Conservation (phyloP, 768 basidiomycete genomes). For the Chlorophyllum brunneum region DNA sequence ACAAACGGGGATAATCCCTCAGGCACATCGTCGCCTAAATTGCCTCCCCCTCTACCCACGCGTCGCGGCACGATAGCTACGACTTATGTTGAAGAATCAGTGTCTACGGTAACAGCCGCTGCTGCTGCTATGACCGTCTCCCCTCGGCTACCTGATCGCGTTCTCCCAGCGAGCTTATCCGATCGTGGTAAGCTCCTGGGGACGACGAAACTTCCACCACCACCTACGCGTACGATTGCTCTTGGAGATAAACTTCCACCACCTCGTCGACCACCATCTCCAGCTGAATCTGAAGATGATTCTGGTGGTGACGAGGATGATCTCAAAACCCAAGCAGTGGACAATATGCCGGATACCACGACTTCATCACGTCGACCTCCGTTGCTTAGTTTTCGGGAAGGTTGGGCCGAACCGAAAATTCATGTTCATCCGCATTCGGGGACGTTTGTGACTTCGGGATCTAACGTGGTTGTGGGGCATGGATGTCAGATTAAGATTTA, state of each 20-base stretch:
- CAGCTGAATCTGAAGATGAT: conserved; percentile 45
- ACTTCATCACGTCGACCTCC: conserved; percentile 59
- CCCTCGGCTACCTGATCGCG: conserved; percentile 25
- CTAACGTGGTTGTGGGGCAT: conserved; percentile 53
- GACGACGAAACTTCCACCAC: conserved; percentile 53
- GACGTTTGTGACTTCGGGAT: conserved; percentile 52
- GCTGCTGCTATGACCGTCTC: conserved; percentile 1
- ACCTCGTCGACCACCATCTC: conserved; percentile 41
- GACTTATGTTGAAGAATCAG: conserved; percentile 6
- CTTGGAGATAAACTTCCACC: conserved; percentile 69
- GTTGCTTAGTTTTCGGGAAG: conserved; percentile 34
- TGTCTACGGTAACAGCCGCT: conserved; percentile 16
- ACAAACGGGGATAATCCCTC: conserved; percentile 2
- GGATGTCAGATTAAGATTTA: conserved; percentile 60
- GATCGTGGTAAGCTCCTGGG: conserved; percentile 32
- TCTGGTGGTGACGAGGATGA: conserved; percentile 62
- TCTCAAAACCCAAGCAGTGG: conserved; percentile 35
- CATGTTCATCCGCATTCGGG: conserved; percentile 58
- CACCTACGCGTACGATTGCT: conserved; percentile 71
- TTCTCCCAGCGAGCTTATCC: conserved; percentile 22
- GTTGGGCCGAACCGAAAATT: conserved; percentile 44
- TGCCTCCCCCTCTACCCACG: conserved; percentile 40
- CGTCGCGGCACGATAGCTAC: conserved; percentile 29
- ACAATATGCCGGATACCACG: conserved; percentile 65
- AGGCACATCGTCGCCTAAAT: conserved; percentile 15